Base-by-base conservation (phyloP, 2,329 filamentous ascomycete species). In the Microthyrium microscopicum region DNA sequence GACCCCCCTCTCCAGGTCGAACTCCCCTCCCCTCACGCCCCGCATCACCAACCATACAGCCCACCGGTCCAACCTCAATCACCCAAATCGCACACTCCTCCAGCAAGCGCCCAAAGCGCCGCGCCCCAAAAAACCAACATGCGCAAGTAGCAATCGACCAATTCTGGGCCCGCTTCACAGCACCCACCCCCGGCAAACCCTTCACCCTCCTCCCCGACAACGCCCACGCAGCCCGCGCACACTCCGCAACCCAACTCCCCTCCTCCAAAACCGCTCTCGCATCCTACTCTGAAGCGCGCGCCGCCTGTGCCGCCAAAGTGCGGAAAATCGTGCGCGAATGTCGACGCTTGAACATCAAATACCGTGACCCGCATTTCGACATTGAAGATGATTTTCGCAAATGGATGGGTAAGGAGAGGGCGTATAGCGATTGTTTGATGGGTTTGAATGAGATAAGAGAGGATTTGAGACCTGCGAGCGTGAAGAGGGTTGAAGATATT, bases 291-390 rank as follows among this genome's bases (percentile, higher is more conserved):
- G 70, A 81, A 44, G 81, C 80, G 0, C 70, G 65, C 3, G 66
- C 66, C 16, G 68, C 75, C 37, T 91, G 82, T 54, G 64, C 61
- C 34, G 68, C 66, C 36, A 66, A 69, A 33, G 68, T 73, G 5
- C 55, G 60, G 6, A 66, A 67, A 39, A 73, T 73, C 35, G 61
- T 66, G 20, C 61, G 59, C 37, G 68, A 73, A 45, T 91, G 82
- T 50, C 64, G 72, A 16, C 68, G 79, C 6, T 62, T 83, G 37
- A 92, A 92, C 53, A 77, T 83, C 46, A 87, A 83, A 53, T 93
- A 91, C 49, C 69, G 77, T 12, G 82, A 91, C 48, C 70, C 75
- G n/a, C 73, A 89, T 51, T 92, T 92, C 48, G 78, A 92, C 49
- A 72, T 92, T 33, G 82, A 89, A 48, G 60, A 69, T 24, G 80